Evolutionary conservation across 495 filamentous ascomycete genomes (phyloP).

Genomic region (Pyrenopolyporus hunteri): DNA sequence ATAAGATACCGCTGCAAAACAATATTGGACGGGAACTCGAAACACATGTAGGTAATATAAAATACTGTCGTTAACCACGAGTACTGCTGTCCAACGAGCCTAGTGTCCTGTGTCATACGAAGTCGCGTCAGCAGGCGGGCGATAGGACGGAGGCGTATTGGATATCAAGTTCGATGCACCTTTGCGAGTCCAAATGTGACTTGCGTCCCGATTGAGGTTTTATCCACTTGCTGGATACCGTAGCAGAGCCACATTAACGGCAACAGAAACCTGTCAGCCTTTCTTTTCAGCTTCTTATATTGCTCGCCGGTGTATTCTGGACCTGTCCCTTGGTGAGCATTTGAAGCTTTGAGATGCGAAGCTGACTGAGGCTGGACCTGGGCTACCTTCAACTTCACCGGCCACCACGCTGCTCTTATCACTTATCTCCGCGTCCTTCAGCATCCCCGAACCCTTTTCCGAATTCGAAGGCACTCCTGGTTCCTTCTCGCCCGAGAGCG

Average conservation of each 20-base stretch:
- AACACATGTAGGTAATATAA: slow-evolving; percentile 44
- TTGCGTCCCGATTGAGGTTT: slow-evolving; percentile 43
- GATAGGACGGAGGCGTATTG: no score
- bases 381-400: slow-evolving; percentile 20
- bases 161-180: slow-evolving; percentile 1
- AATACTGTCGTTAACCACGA: slow-evolving; percentile 44
- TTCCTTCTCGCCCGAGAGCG: slow-evolving; percentile 16
- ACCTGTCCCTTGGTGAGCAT: slow-evolving; percentile 12
- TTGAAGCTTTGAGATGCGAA: not conserved
- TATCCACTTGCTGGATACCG: slow-evolving; percentile 44
- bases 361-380: slow-evolving; percentile 15
- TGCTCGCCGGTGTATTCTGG: slow-evolving; percentile 40
- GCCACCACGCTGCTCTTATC: slow-evolving; percentile 32
- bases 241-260: slow-evolving; percentile 47
- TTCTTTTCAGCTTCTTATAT: slow-evolving; percentile 39
- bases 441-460: slow-evolving; percentile 32
- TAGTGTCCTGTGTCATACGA: slow-evolving; percentile 32
- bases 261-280: slow-evolving; percentile 40
- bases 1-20: slow-evolving; percentile 42
- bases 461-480: slow-evolving; percentile 6
- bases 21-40: slow-evolving; percentile 44
- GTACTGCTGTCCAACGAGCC: slow-evolving; percentile 43
- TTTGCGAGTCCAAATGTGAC: slow-evolving; percentile 40
- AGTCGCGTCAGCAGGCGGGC: not conserved
- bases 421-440: slow-evolving; percentile 24